Evolutionary conservation across 2,329 filamentous ascomycete species (phyloP).

Genomic region (Plenodomus biglobosus): DNA sequence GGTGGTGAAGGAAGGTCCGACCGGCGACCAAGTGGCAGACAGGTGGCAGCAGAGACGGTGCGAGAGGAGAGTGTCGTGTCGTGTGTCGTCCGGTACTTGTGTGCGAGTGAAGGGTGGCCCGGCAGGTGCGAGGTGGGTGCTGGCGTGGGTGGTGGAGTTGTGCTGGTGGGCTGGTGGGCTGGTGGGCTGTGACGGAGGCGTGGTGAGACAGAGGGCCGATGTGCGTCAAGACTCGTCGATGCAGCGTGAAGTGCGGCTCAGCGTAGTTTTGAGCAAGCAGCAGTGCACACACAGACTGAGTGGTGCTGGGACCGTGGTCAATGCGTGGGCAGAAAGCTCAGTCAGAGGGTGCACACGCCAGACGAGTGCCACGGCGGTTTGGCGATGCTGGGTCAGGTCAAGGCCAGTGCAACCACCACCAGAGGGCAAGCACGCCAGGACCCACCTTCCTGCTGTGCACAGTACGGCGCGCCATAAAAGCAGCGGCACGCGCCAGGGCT

Average conservation of each 20-base stretch:
- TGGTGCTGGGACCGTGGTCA: not conserved
- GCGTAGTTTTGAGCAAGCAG: constrained; percentile 42
- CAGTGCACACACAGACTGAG: constrained; percentile 3
- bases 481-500: constrained; percentile 6
- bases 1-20: constrained; percentile 5
- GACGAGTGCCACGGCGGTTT: constrained; percentile 15
- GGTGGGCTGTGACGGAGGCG: constrained; percentile 13
- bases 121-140: too few species aligned
- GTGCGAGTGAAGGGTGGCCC: not conserved
- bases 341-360: constrained; percentile 19
- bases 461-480: constrained; percentile 8
- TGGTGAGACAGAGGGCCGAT: constrained; percentile 26
- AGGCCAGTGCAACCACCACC: not conserved
- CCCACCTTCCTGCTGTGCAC: not conserved
- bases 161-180: constrained; percentile 8
- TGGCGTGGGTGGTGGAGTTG: too few species aligned
- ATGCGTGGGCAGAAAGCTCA: constrained; percentile 23
- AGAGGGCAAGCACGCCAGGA: not conserved
- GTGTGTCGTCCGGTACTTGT: too few species aligned
- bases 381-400: constrained; percentile 4
- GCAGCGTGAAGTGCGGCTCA: constrained; percentile 35
- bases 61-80: not conserved
- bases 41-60: not conserved
- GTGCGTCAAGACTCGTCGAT: constrained; percentile 21
- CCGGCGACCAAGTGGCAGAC: constrained; percentile 6